Evolutionary conservation across 2,329 filamentous ascomycete species (phyloP).

Genomic region (Didymellaceae sp.): DNA sequence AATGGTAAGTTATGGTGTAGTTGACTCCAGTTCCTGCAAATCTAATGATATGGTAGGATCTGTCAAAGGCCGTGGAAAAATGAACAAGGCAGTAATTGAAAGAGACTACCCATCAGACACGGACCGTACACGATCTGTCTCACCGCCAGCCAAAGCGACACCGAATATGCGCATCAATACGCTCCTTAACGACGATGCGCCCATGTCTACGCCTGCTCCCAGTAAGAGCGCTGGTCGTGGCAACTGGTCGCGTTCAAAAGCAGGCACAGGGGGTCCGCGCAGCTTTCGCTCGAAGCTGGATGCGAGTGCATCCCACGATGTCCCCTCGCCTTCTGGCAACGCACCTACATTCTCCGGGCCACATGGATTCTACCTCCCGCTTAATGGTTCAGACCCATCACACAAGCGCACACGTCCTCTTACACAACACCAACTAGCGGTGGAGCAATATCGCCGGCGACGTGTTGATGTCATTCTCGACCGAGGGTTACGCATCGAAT

Average conservation of each 20-base stretch:
- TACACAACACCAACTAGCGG: slow-evolving; percentile 81
- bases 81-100: slow-evolving; percentile 43
- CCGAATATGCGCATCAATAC: slow-evolving; percentile 58
- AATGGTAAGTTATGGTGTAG: slow-evolving; percentile 32
- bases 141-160: slow-evolving; percentile 48
- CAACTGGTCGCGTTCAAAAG: slow-evolving; percentile 55
- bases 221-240: slow-evolving; percentile 57
- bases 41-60: slow-evolving; percentile 33
- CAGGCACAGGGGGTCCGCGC: slow-evolving; percentile 28
- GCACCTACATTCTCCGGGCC: slow-evolving; percentile 57
- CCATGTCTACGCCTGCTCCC: slow-evolving; percentile 38
- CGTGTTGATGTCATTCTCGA: slow-evolving; percentile 84
- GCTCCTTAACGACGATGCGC: slow-evolving; percentile 54
- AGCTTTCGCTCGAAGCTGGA: slow-evolving; percentile 47
- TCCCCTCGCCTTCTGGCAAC: slow-evolving; percentile 40
- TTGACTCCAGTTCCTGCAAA: neutral
- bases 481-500: slow-evolving; percentile 71
- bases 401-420: slow-evolving; percentile 71
- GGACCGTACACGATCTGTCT: slow-evolving; percentile 56
- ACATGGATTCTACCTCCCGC: slow-evolving; percentile 57
- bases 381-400: slow-evolving; percentile 56
- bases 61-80: slow-evolving; percentile 44
- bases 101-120: slow-evolving; percentile 53
- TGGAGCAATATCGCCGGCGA: slow-evolving; percentile 78
- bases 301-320: slow-evolving; percentile 39